Conservation (phyloP, 2,329 filamentous ascomycete species). For the Fusarium fracticaudum region DNA sequence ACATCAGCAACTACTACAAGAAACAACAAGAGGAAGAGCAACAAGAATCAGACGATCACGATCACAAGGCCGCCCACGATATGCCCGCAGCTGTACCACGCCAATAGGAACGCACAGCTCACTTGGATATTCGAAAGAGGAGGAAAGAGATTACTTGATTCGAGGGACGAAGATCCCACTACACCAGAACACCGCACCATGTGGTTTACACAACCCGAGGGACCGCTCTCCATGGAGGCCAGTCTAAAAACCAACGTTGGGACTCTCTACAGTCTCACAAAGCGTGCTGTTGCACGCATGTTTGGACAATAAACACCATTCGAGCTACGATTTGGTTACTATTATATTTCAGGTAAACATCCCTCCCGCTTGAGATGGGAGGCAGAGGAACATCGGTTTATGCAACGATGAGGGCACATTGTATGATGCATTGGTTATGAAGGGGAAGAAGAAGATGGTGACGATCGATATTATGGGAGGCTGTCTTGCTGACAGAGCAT, state of each 20-base stretch:
- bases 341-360: constrained; percentile 12
- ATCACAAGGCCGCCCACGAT: constrained; percentile 12
- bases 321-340: background rate
- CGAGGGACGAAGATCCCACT: constrained; percentile 7
- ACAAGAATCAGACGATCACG: constrained; percentile 5
- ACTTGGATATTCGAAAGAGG: constrained; percentile 38
- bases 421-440: constrained; percentile 33
- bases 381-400: background rate
- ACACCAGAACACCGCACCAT: background rate
- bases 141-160: constrained; percentile 30
- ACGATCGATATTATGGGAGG: constrained; percentile 10
- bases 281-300: constrained; percentile 27
- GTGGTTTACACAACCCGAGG: constrained; percentile 19
- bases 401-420: constrained; percentile 10
- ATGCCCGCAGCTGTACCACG: constrained; percentile 32
- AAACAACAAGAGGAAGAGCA: constrained; percentile 16
- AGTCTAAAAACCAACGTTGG: constrained; percentile 16
- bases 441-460: background rate
- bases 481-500: constrained; percentile 35
- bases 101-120: constrained; percentile 32
- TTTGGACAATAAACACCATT: constrained; percentile 21
- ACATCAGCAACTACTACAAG: constrained; percentile 22
- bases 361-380: background rate
- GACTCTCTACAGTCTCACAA: constrained; percentile 23
- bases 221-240: constrained; percentile 16